Evolutionary conservation across 2,329 filamentous ascomycete genomes (phyloP).

Genomic region (Penicillium sp.): DNA sequence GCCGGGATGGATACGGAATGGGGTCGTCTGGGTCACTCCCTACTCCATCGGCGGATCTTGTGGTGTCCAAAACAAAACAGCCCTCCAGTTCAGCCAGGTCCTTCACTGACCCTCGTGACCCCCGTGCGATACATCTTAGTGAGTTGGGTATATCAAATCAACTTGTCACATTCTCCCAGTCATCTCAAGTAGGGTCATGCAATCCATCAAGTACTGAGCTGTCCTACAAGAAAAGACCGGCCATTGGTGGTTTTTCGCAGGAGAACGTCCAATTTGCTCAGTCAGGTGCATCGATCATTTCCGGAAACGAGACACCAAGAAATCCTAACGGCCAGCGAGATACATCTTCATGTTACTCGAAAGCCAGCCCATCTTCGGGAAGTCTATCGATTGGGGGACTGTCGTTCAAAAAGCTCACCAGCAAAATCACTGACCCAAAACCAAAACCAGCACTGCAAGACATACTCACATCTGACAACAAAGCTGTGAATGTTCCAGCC

Average conservation of each 20-base stretch:
- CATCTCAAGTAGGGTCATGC: conserved; percentile 20
- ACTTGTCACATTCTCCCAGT: conserved; percentile 25
- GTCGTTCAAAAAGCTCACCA: neutral
- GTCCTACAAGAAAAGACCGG: conserved; percentile 12
- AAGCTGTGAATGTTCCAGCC: neutral
- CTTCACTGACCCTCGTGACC: conserved; percentile 19
- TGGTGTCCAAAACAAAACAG: conserved; percentile 27
- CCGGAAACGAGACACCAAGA: neutral
- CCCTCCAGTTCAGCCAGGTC: conserved; percentile 11
- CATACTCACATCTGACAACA: conserved; percentile 1
- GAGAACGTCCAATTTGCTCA: conserved; percentile 12
- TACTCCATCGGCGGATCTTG: conserved; percentile 16
- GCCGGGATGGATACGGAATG: neutral
- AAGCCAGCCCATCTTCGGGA: conserved; percentile 5
- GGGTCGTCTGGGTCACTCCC: conserved; percentile 19
- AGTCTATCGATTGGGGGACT: neutral
- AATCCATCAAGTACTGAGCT: conserved; percentile 25
- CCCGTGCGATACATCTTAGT: conserved; percentile 26
- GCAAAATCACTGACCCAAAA: neutral
- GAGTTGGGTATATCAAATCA: conserved; percentile 32
- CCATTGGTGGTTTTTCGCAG: conserved; percentile 9
- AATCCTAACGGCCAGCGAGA: conserved; percentile 10
- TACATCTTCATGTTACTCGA: conserved; percentile 30
- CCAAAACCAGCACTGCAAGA: conserved; percentile 2
- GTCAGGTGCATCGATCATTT: conserved; percentile 1